Evolutionary conservation across 2,329 filamentous ascomycete species (phyloP), one percentile per base, ranked within the genome.

Genomic region (Phaeosphaeriaceae sp.): DNA sequence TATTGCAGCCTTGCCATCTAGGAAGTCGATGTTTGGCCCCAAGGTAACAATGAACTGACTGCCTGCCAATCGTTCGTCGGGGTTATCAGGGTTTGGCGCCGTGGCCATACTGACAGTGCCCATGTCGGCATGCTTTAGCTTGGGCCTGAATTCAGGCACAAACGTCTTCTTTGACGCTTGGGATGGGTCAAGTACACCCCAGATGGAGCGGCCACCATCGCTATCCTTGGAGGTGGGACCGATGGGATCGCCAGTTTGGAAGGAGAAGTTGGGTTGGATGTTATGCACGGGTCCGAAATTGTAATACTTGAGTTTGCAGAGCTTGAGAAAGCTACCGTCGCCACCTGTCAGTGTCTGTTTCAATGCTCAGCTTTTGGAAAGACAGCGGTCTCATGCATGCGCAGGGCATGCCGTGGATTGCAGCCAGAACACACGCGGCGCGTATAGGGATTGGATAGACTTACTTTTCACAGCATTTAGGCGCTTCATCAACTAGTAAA

Each of bases 21-120:
- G 77, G 68, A 89, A 95, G 67, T 97, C 92, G 2, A 95, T 87
- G 54, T 94, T 87, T 57, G 96, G 90, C 30, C 90, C 92, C 3
- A 97, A 80, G 0, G 93, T 97, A 52, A 99, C 85, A 65, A 97
- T 87, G 71, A 99, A 99, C 71, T 99, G 93, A 63, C 92, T 96
- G 6, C 84, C 92, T 0, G 92, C 92, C 36, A 96, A 77, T 26
- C 92, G 86, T 50, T 87, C 85, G 62, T 97, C 92, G 2, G 90
- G 87, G 66, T 97, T 89, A 13, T 83, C 81, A 3, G 86, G 78
- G 8, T 87, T 85, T 1, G 89, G 87, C 15, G 86, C 90, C 0
- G 93, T 97, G n/a, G 93, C 94, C 91, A 97, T 96, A 77, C 92
- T 97, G 53, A 99, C 92, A 12, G 91, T 97, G 46, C 93, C 93